phyloP scores from a whole-genome alignment of 73 alveolate species.

The Stentor roeselii region DNA sequence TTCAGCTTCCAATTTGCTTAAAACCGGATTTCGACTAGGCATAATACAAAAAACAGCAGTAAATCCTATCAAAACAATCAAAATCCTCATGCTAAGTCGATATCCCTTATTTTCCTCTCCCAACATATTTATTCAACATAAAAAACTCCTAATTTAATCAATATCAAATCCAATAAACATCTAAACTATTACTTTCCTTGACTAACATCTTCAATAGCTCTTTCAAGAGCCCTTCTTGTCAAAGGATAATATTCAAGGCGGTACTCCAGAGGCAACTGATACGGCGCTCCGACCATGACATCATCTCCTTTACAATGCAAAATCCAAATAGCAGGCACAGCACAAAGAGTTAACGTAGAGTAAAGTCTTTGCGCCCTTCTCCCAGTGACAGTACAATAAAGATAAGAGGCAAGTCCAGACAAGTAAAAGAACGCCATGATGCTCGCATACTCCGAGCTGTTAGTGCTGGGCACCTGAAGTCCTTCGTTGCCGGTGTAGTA shows the following conservation, averaged over 20 bases:
- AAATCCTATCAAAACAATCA: too few relatives aligned
- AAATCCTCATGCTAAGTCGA: too few relatives aligned
- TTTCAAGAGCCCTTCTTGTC: conserved; percentile 88
- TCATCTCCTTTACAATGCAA: background rate
- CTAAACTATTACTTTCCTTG: too few relatives aligned
- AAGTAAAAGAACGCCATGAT: background rate
- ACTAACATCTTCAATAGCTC: conserved; percentile 59
- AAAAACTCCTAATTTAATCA: too few relatives aligned
- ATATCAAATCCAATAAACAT: too few relatives aligned
- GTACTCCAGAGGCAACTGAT: conserved; percentile 68
- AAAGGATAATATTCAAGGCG: conserved; percentile 82
- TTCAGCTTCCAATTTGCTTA: too few relatives aligned
- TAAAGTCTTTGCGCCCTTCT: background rate
- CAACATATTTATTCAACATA: too few relatives aligned
- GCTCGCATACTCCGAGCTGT: background rate
- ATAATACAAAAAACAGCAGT: too few relatives aligned
- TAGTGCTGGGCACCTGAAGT: background rate
- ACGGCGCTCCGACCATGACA: background rate
- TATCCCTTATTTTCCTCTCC: too few relatives aligned
- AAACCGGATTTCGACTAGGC: too few relatives aligned
- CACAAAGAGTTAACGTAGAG: background rate
- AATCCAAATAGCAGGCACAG: background rate
- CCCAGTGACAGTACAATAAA: background rate
- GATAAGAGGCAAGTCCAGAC: background rate
- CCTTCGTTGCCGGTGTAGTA: background rate